Evolutionary conservation across 164 flowering plant genomes (phyloP), one percentile per base, ranked within the genome.

Genomic region (Vitis rupestris): DNA sequence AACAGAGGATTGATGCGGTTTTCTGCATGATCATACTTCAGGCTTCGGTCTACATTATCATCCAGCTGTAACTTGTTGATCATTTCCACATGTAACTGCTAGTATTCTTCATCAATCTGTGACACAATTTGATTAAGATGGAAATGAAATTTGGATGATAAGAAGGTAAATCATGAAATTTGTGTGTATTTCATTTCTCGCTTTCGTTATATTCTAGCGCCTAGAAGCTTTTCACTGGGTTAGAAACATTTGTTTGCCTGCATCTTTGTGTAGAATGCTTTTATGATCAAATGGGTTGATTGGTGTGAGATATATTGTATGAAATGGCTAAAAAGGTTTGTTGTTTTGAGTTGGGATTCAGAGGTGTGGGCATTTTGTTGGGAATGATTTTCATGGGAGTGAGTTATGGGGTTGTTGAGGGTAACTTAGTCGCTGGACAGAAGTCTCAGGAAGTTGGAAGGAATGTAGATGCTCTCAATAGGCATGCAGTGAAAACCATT

Each of bases 101-200:
- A 3, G 44, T 37, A 37, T 37, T 37, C 44, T 37, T 6, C 44
- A 37, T 37, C 4, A 37, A 37, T 3, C 44, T 37, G 44, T 37
- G 7, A 37, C 7, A 0, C 4, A 37, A 37, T 37, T 37, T 6
- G 7, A 37, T 3, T 37, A 37, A 37, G 29, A 0, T 2, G 29
- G 10, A 27, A 70, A 66, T 50, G 71, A 66, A 57, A 63, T 14
- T 17, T 58, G 69, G 60, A 75, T 72, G 75, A 60, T n/a, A 19
- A 57, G 72, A 68, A 72, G 79, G 69, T 72, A 59, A 61, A 53
- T 64, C 79, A 76, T 76, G 63, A 63, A 65, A 59, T 53, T 54
- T 64, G 64, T 27, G 64, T 55, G 70, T 17, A 30, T 37, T 37
- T 37, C 44, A 37, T 23, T 0, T 23, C 27, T 23, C 27, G 2